A percentile compares a stretch with the other conserved stretches of the same genome.
Evolutionary conservation across 306 rosid genomes (phyloP).

Genomic region (Citrullus colocynthis): DNA sequence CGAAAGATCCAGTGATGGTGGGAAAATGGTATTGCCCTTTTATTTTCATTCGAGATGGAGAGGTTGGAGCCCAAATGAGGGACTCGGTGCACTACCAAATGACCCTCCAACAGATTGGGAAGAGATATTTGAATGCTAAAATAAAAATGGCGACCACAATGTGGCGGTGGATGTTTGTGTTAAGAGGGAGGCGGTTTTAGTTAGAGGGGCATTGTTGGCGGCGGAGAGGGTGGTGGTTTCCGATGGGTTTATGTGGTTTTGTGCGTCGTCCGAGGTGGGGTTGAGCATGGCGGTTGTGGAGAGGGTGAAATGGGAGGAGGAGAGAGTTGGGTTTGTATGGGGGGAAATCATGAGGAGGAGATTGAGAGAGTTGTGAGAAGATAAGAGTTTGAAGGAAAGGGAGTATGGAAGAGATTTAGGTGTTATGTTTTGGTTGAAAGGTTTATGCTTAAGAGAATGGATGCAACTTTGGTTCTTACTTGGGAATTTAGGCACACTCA

Average conservation of each 20-base stretch:
- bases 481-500: constrained; percentile 38
- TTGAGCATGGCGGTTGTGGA: constrained; percentile 38
- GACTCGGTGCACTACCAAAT: constrained; percentile 43
- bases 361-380: constrained; percentile 20
- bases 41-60: constrained; percentile 47
- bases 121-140: constrained; percentile 22
- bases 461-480: not conserved
- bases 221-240: constrained; percentile 11
- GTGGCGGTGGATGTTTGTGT: constrained; percentile 41
- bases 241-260: constrained; percentile 36
- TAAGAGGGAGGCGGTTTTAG: constrained; percentile 24
- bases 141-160: not conserved
- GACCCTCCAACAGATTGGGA: constrained; percentile 66
- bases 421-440: constrained; percentile 42
- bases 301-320: constrained; percentile 45
- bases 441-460: constrained; percentile 27
- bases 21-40: constrained; percentile 79
- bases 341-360: constrained; percentile 14
- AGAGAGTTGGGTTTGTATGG: constrained; percentile 21
- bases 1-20: constrained; percentile 18
- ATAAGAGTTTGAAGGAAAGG: constrained; percentile 31
- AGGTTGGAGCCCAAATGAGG: constrained; percentile 30
- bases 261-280: constrained; percentile 24
- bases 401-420: constrained; percentile 23
- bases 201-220: constrained; percentile 12